Evolutionary conservation across 2,329 filamentous ascomycete genomes (phyloP).

Genomic region (Stemphylium lycopersici): DNA sequence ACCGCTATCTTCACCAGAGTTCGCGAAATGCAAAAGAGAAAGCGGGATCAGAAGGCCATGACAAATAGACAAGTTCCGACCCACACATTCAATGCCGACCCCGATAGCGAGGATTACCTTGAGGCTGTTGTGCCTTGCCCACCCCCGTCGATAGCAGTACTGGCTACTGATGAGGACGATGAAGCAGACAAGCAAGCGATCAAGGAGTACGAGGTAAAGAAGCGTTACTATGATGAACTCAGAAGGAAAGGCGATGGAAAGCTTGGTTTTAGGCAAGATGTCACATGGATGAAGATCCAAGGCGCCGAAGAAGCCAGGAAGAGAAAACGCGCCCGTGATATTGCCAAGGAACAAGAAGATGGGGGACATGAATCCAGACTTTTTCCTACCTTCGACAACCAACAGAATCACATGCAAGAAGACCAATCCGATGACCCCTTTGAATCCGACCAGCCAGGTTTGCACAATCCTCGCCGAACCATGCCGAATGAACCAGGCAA

Average conservation of each 20-base stretch:
- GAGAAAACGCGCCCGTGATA: conserved; percentile 25
- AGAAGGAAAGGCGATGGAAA: conserved; percentile 22
- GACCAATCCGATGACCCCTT: conserved; percentile 15
- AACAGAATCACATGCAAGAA: neutral
- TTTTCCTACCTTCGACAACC: conserved; percentile 12
- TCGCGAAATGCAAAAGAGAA: conserved; percentile 14
- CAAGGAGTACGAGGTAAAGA: conserved; percentile 25
- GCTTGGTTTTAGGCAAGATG: conserved; percentile 31
- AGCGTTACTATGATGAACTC: conserved; percentile 29
- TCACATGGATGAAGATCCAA: conserved; percentile 39
- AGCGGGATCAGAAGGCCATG: conserved; percentile 8
- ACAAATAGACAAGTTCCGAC: conserved; percentile 1
- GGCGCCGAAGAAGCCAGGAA: conserved; percentile 24
- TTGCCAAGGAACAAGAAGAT: conserved; percentile 16
- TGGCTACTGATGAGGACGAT: conserved; percentile 9
- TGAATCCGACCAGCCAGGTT: neutral
- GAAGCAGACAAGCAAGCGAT: conserved; percentile 16
- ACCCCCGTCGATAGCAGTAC: neutral
- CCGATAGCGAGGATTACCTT: conserved; percentile 23
- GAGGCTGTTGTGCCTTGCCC: conserved; percentile 14
- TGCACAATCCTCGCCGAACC: conserved; percentile 21
- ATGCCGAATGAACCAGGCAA: conserved; percentile 22
- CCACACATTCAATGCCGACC: neutral
- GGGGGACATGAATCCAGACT: conserved; percentile 13
- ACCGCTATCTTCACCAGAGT: conserved; percentile 15